phyloP scores from a whole-genome alignment of 257 asterid species.

The Nicotiana tabacum region DNA sequence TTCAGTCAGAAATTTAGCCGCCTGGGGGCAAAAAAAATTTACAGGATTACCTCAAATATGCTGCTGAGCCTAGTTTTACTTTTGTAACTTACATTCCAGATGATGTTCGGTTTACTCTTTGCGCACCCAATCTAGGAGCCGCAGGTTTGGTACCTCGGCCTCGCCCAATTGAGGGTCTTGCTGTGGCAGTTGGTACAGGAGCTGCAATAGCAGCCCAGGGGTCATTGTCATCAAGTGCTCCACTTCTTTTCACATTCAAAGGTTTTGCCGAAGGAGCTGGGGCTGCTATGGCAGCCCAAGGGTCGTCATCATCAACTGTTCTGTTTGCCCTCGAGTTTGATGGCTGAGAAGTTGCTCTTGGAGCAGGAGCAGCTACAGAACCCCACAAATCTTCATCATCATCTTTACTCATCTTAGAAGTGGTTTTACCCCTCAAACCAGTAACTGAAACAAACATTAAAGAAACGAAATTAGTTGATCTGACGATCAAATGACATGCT shows the following conservation, averaged over 20 bases:
- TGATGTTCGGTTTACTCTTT: constrained; percentile 79
- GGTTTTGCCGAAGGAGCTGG: constrained; percentile 57
- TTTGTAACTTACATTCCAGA: constrained; percentile 48
- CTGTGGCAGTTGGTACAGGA: constrained; percentile 61
- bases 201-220: constrained; percentile 55
- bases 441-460: constrained; percentile 44
- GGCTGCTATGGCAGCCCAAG: constrained; percentile 58
- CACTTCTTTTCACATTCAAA: constrained; percentile 18
- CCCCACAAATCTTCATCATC: constrained; percentile 71
- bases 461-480: neutral
- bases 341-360: constrained; percentile 33
- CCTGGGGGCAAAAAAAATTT: constrained; percentile 24
- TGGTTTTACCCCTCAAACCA: constrained; percentile 48
- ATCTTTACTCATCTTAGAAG: constrained; percentile 36
- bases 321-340: constrained; percentile 29
- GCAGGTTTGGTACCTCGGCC: constrained; percentile 65
- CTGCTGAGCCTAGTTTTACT: constrained; percentile 13
- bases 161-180: constrained; percentile 61
- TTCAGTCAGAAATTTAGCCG: constrained; percentile 12
- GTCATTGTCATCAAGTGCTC: constrained; percentile 26
- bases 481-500: constrained; percentile 6
- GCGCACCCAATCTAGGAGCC: constrained; percentile 78
- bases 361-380: constrained; percentile 37
- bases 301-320: constrained; percentile 43
- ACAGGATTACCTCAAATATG: constrained; percentile 25